Evolutionary conservation across 2,329 filamentous ascomycete species (phyloP).

Genomic region (Diplodia corticola): DNA sequence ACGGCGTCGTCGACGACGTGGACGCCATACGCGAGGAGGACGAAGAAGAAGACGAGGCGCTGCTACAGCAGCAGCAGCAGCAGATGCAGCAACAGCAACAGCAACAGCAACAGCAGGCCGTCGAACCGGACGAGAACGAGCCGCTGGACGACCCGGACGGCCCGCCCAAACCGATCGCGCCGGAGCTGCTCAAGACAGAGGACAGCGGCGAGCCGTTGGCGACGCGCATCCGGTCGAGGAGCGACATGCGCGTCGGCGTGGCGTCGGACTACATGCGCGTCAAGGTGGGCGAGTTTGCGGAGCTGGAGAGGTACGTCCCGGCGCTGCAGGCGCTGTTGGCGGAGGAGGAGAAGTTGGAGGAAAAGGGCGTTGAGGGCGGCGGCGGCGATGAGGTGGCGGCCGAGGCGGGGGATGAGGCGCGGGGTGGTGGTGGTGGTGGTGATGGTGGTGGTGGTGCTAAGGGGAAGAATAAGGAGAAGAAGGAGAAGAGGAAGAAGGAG

Average conservation of each 20-base stretch:
- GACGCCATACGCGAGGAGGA: not conserved
- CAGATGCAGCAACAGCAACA: no score
- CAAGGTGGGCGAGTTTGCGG: slow-evolving; percentile 67
- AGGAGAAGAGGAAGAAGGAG: slow-evolving; percentile 28
- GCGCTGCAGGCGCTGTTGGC: slow-evolving; percentile 60
- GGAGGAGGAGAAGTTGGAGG: slow-evolving; percentile 13
- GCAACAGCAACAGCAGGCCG: no score
- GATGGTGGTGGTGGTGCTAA: no score
- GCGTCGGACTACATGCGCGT: slow-evolving; percentile 81
- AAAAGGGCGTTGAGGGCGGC: slow-evolving; percentile 29
- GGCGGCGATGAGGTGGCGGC: slow-evolving; percentile 22
- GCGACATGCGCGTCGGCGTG: slow-evolving; percentile 65
- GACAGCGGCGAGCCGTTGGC: not conserved
- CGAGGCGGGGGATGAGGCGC: slow-evolving; percentile 25
- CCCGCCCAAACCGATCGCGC: not conserved
- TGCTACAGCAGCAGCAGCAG: no score
- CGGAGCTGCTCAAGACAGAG: not conserved
- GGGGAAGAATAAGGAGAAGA: slow-evolving; percentile 26
- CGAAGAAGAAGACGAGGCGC: not conserved
- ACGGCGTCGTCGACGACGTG: slow-evolving; percentile 27
- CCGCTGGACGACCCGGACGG: slow-evolving; percentile 30
- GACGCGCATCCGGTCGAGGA: slow-evolving; percentile 38
- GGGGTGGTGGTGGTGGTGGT: no score
- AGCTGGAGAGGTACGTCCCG: slow-evolving; percentile 63
- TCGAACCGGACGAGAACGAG: not conserved